Conservation (phyloP, 192 early-diverging fungal genomes). For the Chytriomyces sp. region DNA sequence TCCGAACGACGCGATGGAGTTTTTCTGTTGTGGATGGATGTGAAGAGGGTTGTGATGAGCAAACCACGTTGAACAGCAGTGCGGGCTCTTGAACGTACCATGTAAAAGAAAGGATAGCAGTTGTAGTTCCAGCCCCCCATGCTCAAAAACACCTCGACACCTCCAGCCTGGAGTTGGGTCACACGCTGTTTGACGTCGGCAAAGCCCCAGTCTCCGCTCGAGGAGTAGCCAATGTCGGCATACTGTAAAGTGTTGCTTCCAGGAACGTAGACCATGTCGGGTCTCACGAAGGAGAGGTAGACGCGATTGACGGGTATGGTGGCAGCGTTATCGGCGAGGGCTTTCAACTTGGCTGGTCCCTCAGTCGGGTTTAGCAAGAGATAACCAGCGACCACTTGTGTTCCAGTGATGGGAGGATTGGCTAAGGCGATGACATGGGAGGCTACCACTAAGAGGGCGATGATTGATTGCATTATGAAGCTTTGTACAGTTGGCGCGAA, state of each 20-base stretch:
- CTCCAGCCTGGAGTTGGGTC: not conserved
- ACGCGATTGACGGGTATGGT: slow-evolving; percentile 20
- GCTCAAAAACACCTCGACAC: not conserved
- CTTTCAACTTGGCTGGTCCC: slow-evolving; percentile 9
- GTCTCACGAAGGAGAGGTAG: slow-evolving; percentile 12
- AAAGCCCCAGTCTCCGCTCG: not conserved
- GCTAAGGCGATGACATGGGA: not conserved
- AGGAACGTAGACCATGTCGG: slow-evolving; percentile 15
- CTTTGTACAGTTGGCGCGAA: no score
- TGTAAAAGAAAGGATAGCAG: not conserved
- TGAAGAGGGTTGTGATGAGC: no score
- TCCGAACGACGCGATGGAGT: slow-evolving; percentile 16
- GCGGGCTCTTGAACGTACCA: no score
- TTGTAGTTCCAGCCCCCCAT: slow-evolving; percentile 13
- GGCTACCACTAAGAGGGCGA: not conserved
- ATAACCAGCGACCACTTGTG: slow-evolving; percentile 7
- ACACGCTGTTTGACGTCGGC: slow-evolving; percentile 1
- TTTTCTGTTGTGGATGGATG: not conserved
- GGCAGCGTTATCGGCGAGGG: slow-evolving; percentile 16
- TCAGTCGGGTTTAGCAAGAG: slow-evolving; percentile 13
- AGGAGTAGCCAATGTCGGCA: not conserved
- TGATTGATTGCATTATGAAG: not conserved
- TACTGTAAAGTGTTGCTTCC: slow-evolving; percentile 8
- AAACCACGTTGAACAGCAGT: no score
- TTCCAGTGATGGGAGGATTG: not conserved